Evolutionary conservation across 2,329 filamentous ascomycete genomes (phyloP).

Genomic region (Cercospora zeina): DNA sequence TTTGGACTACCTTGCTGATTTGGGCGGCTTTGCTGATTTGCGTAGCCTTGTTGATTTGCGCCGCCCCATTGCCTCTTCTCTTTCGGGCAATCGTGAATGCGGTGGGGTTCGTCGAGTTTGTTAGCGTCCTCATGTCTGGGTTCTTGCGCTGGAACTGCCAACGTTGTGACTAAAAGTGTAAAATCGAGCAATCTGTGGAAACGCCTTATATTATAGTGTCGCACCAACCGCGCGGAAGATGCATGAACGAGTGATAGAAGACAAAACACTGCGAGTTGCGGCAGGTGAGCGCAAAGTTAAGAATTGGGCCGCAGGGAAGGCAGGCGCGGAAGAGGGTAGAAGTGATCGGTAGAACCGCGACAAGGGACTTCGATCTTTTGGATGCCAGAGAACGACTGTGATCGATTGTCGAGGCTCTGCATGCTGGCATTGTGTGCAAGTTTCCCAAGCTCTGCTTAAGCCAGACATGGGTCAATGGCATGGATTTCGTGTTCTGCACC

Average conservation of each 20-base stretch:
- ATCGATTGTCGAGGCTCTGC: conserved; percentile 7
- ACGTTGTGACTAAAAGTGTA: conserved; percentile 6
- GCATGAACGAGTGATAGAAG: conserved; percentile 8
- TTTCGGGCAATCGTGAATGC: conserved; percentile 4
- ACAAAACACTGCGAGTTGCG: not conserved
- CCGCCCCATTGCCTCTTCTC: conserved; percentile 13
- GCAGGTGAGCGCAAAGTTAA: not conserved
- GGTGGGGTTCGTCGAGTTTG: not conserved
- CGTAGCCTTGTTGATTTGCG: too few relatives aligned
- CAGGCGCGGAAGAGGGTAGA: not conserved
- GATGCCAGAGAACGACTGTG: not conserved
- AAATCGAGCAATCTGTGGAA: conserved; percentile 13
- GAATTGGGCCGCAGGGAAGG: not conserved
- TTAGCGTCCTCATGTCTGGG: not conserved
- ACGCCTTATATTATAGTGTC: conserved; percentile 4
- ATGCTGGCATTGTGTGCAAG: not conserved
- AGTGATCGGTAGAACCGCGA: not conserved
- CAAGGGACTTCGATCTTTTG: not conserved
- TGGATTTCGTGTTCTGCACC: not conserved
- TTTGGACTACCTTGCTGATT: too few relatives aligned
- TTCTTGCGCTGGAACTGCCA: conserved; percentile 15
- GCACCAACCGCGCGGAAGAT: not conserved
- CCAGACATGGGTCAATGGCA: not conserved
- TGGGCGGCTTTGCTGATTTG: too few relatives aligned
- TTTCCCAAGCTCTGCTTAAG: not conserved